These are phyloP conservation scores for Helichrysum umbraculigerum DNA, from an alignment of 129 eudicot species.

Conservation along the genomic window DNA sequence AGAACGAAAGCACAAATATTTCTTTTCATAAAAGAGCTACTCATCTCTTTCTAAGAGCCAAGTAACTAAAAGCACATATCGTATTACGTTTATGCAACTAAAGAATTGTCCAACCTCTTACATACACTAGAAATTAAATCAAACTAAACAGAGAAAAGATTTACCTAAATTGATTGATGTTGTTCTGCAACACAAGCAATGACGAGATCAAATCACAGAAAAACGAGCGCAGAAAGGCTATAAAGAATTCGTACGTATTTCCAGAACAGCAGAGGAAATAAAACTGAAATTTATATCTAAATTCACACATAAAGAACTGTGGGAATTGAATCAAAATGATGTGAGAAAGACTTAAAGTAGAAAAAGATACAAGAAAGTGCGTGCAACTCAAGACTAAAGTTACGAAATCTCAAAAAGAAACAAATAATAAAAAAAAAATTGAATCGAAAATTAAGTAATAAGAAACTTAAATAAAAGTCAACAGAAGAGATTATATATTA, in stretches of 20 bases:
- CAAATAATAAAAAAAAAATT: constrained; percentile 3
- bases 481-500: constrained; percentile 12
- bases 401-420: constrained; percentile 3
- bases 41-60: not conserved
- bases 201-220: not conserved
- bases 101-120: not conserved
- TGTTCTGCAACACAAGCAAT: not conserved
- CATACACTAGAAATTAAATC: not conserved
- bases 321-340: constrained; percentile 21
- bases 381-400: constrained; percentile 35
- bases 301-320: not conserved
- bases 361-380: constrained; percentile 24
- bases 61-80: not conserved
- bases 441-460: not conserved
- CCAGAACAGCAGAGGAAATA: constrained; percentile 5
- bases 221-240: not conserved
- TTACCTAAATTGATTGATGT: not conserved
- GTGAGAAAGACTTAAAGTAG: constrained; percentile 48
- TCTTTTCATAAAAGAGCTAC: not conserved
- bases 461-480: constrained; percentile 31
- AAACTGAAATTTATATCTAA: not conserved
- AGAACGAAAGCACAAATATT: not conserved
- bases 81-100: not conserved
- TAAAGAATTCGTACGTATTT: not conserved
- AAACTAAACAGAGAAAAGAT: not conserved